Base-by-base conservation (phyloP, 2,329 filamentous ascomycete genomes). In the Talaromyces atroroseus region DNA sequence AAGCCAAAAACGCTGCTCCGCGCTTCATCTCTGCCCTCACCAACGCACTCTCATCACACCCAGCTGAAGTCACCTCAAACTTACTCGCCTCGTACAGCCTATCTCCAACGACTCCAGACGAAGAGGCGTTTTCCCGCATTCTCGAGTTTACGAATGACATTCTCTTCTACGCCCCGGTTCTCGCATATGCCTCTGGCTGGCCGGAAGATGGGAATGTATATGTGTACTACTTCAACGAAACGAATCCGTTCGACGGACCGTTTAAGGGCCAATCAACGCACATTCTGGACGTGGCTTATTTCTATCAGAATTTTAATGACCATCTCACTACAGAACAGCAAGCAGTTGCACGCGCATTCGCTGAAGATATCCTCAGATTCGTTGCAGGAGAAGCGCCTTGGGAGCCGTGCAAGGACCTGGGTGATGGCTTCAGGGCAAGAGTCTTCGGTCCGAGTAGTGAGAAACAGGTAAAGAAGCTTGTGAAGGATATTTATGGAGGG, bases 231-330 rank as follows among this genome's bases (percentile, higher is more conserved):
- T 78, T 79, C 68, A 77, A 78, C 56, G 76, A 78, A 55, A 68
- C 66, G 0, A 80, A 79, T 57, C 75, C 76, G 0, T 80, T 75
- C 74, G 68, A 74, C 0, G 77, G 77, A 0, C 66, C 66, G 1
- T 74, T 61, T 64, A 71, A 75, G 56, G 74, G 73, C 1, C 61
- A 65, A 23, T 65, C 74, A 0, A 70, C 65, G 1, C 77, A 80
- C 59, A 73, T 78, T n/a, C 66, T 78, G 1, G 78, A 80, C 34
- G 61, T 76, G 12, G 70, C 71, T 0, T 77, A 72, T 47, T 60
- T 80, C 12, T 76, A 78, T 56, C 76, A 78, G 62, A 80, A 78
- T 44, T 77, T 71, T 62, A 72, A 71, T 10, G 70, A 78, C 18
- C 68, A 66, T 44, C 50, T 79, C 40, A 61, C 61, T 0, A 60